Conservation (phyloP, 805 yeast species). For the Kodamaea hsintzibuensis region DNA sequence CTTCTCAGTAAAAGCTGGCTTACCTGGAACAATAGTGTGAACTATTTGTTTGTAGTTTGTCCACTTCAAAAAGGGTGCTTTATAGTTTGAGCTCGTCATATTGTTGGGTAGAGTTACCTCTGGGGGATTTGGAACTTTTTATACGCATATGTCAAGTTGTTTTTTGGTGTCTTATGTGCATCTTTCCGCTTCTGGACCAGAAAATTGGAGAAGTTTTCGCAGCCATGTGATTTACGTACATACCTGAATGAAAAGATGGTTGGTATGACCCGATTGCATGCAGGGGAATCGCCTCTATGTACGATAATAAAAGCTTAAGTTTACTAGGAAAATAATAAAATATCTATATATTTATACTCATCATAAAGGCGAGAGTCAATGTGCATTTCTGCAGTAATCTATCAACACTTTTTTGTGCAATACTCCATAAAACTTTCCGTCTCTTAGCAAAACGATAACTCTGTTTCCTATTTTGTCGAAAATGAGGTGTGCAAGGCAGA, state of each 20-base stretch:
- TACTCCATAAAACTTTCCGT: constrained; percentile 51
- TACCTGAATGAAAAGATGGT: neutral
- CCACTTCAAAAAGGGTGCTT: constrained; percentile 1
- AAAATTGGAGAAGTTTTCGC: neutral
- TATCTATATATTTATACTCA: neutral
- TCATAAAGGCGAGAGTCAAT: neutral
- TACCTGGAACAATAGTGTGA: constrained; percentile 5
- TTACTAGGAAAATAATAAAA: neutral
- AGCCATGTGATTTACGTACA: neutral
- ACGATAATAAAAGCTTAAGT: neutral
- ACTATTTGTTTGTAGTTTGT: constrained; percentile 4
- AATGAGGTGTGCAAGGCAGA: constrained; percentile 50
- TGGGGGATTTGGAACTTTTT: neutral
- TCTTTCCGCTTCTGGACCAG: neutral
- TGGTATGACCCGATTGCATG: neutral
- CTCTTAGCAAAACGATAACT: constrained; percentile 44
- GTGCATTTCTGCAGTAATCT: constrained; percentile 32
- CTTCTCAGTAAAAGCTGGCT: constrained; percentile 27
- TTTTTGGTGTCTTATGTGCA: too few relatives aligned
- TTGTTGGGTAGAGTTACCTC: too few relatives aligned
- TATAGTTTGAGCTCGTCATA: neutral
- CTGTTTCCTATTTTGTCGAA: constrained; percentile 55
- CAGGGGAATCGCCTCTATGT: neutral
- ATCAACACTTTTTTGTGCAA: constrained; percentile 55
- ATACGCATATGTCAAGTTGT: too few relatives aligned